Evolutionary conservation across 1,284 basidiomycete species (phyloP), one percentile per base, ranked within the genome.

Genomic region (Sutorius eximius): DNA sequence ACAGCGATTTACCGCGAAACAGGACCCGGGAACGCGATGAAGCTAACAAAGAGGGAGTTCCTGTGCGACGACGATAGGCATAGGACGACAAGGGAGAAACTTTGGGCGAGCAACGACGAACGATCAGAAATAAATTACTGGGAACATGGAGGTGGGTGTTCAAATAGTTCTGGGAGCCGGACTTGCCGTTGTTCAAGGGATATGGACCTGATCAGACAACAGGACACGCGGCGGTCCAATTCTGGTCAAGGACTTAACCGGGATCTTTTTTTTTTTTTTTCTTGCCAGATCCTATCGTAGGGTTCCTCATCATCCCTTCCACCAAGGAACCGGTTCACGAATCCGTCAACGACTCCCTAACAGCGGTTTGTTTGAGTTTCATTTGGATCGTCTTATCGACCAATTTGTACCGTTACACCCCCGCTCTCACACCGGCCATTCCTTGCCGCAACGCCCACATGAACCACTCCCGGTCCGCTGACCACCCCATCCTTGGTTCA

Each of bases 291-390:
- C 60, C 42, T 51, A 53, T 60, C 48, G 34, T 37, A 18, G 44
- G 43, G 46, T 59, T 45, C 42, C 2, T 22, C 29, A 45, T 56
- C 55, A 56, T 56, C 56, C 42, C 40, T 60, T 45, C 46, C 30
- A 27, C 41, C 49, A 61, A 46, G 46, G 52, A 64, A 61, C 60
- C 62, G 47, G 59, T 52, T 62, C 62, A 59, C 45, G 41, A 52
- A 55, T 52, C 65, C 65, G 62, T 55, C 59, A 56, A 66, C 51
- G 56, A 56, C 54, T 52, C 65, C 48, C 58, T 58, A 64, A 59
- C 66, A 22, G 64, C 68, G 65, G 52, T 45, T 49, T 54, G 60
- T 65, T 70, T 66, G 61, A 51, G 65, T 66, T 69, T 68, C 64
- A 63, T 69, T 69, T 63, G 22, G 54, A 63, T 65, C 63, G 55